Evolutionary conservation across 2,329 filamentous ascomycete species (phyloP), one percentile per base, ranked within the genome.

Genomic region (Westerdykella aurantiaca): DNA sequence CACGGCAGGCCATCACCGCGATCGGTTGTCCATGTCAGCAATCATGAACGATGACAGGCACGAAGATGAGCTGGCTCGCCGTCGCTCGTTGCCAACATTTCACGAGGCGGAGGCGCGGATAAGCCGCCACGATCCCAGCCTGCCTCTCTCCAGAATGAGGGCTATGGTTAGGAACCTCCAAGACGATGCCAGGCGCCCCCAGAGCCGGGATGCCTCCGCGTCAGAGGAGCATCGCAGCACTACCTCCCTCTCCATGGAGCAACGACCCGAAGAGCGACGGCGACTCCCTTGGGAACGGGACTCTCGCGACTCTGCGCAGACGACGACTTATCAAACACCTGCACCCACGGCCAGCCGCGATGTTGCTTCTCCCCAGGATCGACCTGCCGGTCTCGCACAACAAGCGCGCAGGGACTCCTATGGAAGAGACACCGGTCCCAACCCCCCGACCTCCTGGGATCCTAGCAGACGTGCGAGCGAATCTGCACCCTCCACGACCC

Each of bases 401-500:
- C 18, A 21, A 21, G 18, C 4, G 4, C 18, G 18, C 25, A 29
- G 9, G 9, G 11, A 29, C 25, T 12, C 25, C 2, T 29, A 29
- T 12, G 25, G 25, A 12, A 29, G 25, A 12, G 25, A 29, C 7
- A 7, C 4, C 25, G 25, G 11, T 29, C 25, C 25, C 25, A 29
- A 29, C 2, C 7, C 9, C 2, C 11, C 25, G 25, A 10, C 25
- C 2, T 9, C 25, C 25, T 62, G 55, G 57, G 56, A 63, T 18
- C 56, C 50, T 16, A 55, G 56, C 13, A 59, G 60, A 38, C 58
- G 57, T 10, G 41, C 51, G 33, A 64, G 61, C 44, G 54, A 51
- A 22, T 29, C 58, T 60, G 21, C 60, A 64, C 42, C 48, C 46
- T 41, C 47, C 53, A 18, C 57, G 53, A 53, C 35, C 51, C 46